These are phyloP conservation scores for Exophiala viscosa DNA, from an alignment of 2,329 filamentous ascomycete species.

Conservation along the genomic window DNA sequence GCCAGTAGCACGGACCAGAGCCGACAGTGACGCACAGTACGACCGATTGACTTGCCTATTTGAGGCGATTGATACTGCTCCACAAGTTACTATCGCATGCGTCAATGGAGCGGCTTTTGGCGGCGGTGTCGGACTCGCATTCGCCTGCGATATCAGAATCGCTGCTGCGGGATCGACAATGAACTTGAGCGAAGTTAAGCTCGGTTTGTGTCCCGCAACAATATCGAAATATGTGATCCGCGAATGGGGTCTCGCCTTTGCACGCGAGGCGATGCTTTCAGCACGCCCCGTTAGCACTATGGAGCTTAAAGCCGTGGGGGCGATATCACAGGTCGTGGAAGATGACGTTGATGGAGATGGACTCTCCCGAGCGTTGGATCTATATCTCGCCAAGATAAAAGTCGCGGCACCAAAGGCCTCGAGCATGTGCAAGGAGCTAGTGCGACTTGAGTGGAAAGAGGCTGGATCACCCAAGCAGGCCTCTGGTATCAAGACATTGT, in stretches of 20 bases:
- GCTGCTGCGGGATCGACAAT: conserved; percentile 20
- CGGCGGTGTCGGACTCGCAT: conserved; percentile 44
- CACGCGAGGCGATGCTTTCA: conserved; percentile 39
- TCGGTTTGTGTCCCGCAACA: conserved; percentile 38
- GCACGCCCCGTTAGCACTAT: conserved; percentile 30
- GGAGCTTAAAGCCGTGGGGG: conserved; percentile 31
- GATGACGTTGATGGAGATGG: conserved; percentile 1
- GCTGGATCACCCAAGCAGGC: conserved; percentile 23
- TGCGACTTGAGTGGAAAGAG: conserved; percentile 29
- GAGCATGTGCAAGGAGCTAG: conserved; percentile 35
- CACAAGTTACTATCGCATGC: conserved; percentile 42
- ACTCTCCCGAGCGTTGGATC: conserved; percentile 28
- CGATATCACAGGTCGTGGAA: conserved; percentile 26
- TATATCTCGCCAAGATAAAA: conserved; percentile 27
- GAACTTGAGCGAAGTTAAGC: conserved; percentile 41
- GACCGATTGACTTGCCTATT: conserved; percentile 31
- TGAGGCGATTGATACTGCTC: conserved; percentile 37
- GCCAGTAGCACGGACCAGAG: conserved; percentile 25
- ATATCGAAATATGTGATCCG: conserved; percentile 42
- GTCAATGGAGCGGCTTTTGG: conserved; percentile 45
- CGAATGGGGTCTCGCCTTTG: conserved; percentile 38
- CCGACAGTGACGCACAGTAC: conserved; percentile 23
- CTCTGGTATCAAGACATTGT: conserved; percentile 27
- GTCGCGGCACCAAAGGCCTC: conserved; percentile 32
- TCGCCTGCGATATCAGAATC: conserved; percentile 41